Base-by-base conservation (phyloP, 2,329 filamentous ascomycete genomes). In the Penicillium sp. region DNA sequence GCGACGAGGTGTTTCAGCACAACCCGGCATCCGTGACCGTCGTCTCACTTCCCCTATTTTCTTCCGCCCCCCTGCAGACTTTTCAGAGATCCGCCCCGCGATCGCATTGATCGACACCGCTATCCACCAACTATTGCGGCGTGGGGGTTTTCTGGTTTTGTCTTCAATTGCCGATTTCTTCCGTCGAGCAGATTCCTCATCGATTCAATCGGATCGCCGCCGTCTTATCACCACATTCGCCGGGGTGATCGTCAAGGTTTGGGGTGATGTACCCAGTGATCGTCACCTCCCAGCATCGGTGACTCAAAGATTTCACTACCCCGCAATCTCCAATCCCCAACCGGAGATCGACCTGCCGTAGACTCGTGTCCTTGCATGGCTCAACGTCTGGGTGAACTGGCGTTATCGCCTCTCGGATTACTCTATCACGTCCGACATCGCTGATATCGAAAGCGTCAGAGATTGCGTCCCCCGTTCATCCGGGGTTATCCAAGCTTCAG, bases 351-450 rank as follows among this genome's bases (percentile, higher is more conserved):
- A 22, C 20, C 20, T 22, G 20, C n/a, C 7, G 16, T 38, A 20
- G 16, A 22, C 5, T 6, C 7, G 2, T 38, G 6, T 36, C 33
- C 8, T 36, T 36, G 35, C 16, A 38, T 11, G 10, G 5, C 8
- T 38, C 3, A 10, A 28, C 18, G 18, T 11, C 42, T 39, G 11
- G 42, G 41, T 46, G 20, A 16, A 27, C 8, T 48, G 31, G 41
- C 48, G 20, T 22, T 43, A 53, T 53, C 51, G 47, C 46, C 46
- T 18, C 13, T 18, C 36, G 25, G 24, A 30, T 36, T 2, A 5
- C 20, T 7, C 31, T 38, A 20, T 22, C 39, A 42, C 33, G 48
- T 60, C 59, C 59, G 59, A 61, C 54, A 60, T 61, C 57, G 59
- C 58, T 42, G 25, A 47, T 42, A 14, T 25, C n/a, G 18, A 48